Conservation (phyloP, 495 filamentous ascomycete species). For the Pseudoneurospora amorphoporcata region DNA sequence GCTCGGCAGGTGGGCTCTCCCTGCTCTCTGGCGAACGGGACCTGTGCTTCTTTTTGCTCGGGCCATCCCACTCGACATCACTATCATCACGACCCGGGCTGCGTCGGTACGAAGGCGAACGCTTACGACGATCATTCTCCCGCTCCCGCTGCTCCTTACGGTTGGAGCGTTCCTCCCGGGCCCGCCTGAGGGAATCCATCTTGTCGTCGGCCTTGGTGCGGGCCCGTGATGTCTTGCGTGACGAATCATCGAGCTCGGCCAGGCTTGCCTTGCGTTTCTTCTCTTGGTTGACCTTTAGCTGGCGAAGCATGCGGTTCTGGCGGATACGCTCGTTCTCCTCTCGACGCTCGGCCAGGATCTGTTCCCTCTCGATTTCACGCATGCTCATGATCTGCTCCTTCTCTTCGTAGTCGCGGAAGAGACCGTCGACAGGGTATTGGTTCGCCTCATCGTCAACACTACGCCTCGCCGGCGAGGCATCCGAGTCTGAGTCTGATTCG, state of each 20-base stretch:
- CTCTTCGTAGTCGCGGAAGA: slow-evolving; percentile 70
- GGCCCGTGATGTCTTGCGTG: slow-evolving; percentile 72
- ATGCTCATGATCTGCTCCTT: slow-evolving; percentile 75
- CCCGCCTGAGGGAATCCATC: slow-evolving; percentile 73
- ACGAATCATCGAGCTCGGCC: slow-evolving; percentile 59
- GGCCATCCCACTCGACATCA: slow-evolving; percentile 61
- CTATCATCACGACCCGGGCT: slow-evolving; percentile 64
- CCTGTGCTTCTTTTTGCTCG: slow-evolving; percentile 30
- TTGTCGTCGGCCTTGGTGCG: slow-evolving; percentile 78
- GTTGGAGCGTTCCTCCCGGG: slow-evolving; percentile 73
- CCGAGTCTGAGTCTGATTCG: slow-evolving; percentile 71
- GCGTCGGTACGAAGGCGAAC: slow-evolving; percentile 29
- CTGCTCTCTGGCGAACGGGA: slow-evolving; percentile 37
- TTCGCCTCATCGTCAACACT: slow-evolving; percentile 50
- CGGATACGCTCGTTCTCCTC: slow-evolving; percentile 66
- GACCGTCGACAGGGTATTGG: slow-evolving; percentile 80
- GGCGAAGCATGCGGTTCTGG: slow-evolving; percentile 77
- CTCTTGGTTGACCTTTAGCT: slow-evolving; percentile 59
- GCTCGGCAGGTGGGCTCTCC: slow-evolving; percentile 46
- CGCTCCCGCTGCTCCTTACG: slow-evolving; percentile 63
- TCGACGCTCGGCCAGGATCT: slow-evolving; percentile 80
- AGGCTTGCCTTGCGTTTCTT: slow-evolving; percentile 69
- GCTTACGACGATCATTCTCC: slow-evolving; percentile 51
- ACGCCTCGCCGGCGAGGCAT: slow-evolving; percentile 40
- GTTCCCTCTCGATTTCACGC: slow-evolving; percentile 83